Conservation (phyloP, 805 yeast genomes). For the Candida vartiovaarae region DNA sequence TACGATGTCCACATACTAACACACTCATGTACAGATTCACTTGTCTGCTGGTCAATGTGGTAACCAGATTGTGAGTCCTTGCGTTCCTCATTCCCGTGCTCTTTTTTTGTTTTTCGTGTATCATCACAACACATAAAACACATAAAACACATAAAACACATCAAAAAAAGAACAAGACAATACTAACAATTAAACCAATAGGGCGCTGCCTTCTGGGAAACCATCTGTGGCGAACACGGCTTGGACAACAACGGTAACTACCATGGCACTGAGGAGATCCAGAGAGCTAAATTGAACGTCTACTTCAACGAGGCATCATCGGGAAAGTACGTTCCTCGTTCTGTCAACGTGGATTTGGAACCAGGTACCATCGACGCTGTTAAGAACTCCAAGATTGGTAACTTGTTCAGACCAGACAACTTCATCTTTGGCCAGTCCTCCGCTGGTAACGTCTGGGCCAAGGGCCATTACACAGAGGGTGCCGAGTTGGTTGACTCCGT, state of each 20-base stretch:
- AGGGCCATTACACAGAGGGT: conserved; percentile 98
- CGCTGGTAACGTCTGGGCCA: conserved; percentile 97
- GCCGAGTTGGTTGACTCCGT: conserved; percentile 92
- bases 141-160: not conserved
- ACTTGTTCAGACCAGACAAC: conserved; percentile 96
- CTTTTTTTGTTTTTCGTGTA: not conserved
- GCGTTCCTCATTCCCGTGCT: conserved; percentile 1
- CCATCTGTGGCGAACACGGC: conserved; percentile 85
- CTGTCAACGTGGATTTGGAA: conserved; percentile 93
- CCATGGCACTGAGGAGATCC: conserved; percentile 50
- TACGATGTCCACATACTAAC: conserved; percentile 12
- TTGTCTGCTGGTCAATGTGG: conserved; percentile 98
- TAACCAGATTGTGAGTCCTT: conserved; percentile 75
- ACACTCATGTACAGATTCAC: conserved; percentile 56
- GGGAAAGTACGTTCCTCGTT: conserved; percentile 97
- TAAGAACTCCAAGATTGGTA: conserved; percentile 86
- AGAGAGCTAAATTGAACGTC: conserved; percentile 89
- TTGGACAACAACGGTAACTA: conserved; percentile 69
- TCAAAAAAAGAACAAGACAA: not conserved
- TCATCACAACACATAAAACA: not conserved
- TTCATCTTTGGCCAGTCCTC: conserved; percentile 96
- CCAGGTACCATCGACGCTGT: conserved; percentile 98
- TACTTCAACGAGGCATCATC: conserved; percentile 93
- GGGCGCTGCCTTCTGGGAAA: conserved; percentile 95
- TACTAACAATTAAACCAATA: conserved; percentile 16